Conservation (phyloP, 345 rosid species). For the Ceriops zippeliana region DNA sequence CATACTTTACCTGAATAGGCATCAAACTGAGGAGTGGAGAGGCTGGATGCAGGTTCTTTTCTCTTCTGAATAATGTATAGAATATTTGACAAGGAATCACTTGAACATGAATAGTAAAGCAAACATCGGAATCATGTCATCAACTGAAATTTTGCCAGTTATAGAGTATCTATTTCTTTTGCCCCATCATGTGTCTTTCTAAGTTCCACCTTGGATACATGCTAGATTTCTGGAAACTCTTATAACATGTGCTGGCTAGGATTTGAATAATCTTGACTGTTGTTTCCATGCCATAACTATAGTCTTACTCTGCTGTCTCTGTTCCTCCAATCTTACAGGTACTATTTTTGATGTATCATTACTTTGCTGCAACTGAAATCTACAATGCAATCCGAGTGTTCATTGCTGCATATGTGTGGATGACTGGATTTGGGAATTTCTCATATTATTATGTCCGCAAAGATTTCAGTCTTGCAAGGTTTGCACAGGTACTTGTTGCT, state of each 20-base stretch:
- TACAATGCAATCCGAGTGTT: conserved; percentile 92
- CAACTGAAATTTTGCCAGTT: not conserved
- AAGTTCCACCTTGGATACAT: not conserved
- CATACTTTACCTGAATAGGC: conserved; percentile 89
- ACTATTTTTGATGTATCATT: conserved; percentile 97
- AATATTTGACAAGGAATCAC: too few species aligned
- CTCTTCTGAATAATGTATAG: conserved; percentile 2
- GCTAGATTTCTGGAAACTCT: not conserved
- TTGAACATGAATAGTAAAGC: too few species aligned
- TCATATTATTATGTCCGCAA: conserved; percentile 97
- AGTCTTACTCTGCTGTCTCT: too few species aligned
- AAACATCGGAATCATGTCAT: not conserved
- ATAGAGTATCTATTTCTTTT: not conserved
- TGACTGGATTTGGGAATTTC: conserved; percentile 99
- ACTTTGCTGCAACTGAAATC: conserved; percentile 93
- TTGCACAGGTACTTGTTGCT: conserved; percentile 73
- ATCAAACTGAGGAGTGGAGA: conserved; percentile 99
- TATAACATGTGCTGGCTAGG: conserved; percentile 5
- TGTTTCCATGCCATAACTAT: not conserved
- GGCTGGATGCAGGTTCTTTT: conserved; percentile 99
- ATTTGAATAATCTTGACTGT: conserved; percentile 9
- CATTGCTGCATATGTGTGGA: conserved; percentile 99
- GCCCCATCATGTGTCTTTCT: not conserved
- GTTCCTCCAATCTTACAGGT: conserved; percentile 53
- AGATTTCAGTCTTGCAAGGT: conserved; percentile 90